A percentile compares a stretch with the other conserved stretches of the same genome.
Evolutionary conservation across 345 rosid species (phyloP).

Genomic region (Jatropha curcas): DNA sequence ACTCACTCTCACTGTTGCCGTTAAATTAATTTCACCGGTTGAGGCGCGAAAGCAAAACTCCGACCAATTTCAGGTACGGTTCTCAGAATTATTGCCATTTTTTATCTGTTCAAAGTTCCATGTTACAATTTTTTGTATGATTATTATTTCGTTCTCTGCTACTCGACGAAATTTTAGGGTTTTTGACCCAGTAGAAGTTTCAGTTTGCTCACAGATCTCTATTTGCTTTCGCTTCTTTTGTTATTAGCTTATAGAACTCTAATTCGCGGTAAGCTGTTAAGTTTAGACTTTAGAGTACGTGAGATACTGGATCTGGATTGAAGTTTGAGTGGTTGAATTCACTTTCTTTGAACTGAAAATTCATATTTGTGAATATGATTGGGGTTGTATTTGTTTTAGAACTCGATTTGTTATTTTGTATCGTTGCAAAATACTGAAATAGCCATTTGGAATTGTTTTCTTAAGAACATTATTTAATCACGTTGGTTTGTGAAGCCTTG

Average conservation of each 20-base stretch:
- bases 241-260: neutral
- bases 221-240: neutral
- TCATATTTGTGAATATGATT: neutral
- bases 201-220: neutral
- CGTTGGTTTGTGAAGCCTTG: neutral
- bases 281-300: neutral
- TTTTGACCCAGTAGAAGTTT: neutral
- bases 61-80: slow-evolving; percentile 14
- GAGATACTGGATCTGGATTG: neutral
- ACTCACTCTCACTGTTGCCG: neutral
- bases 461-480: neutral
- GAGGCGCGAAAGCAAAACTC: neutral
- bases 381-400: neutral
- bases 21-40: neutral
- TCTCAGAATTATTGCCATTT: neutral
- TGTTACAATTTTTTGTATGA: too few species aligned
- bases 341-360: neutral
- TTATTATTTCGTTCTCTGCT: neutral
- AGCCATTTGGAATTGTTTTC: neutral
- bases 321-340: neutral
- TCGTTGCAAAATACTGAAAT: neutral
- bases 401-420: neutral
- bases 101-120: neutral
- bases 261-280: neutral
- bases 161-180: neutral